Conservation (phyloP, 1,284 basidiomycete genomes). For the Tilletia walkeri region DNA sequence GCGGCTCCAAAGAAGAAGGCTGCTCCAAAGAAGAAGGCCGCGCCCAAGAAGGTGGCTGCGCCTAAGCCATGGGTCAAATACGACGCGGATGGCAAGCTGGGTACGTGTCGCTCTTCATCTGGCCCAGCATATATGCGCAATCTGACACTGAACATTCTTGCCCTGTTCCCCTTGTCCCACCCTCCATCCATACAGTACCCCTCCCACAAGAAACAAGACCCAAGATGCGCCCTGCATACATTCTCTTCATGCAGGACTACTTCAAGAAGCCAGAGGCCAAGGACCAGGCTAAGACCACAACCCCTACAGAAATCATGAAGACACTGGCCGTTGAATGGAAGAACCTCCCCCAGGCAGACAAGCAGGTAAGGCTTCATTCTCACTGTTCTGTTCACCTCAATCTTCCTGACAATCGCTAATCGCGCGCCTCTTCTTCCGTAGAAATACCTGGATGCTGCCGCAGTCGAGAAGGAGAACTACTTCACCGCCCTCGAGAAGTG, state of each 20-base stretch:
- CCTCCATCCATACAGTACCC: constrained; percentile 29
- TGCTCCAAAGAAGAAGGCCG: constrained; percentile 15
- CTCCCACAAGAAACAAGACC: constrained; percentile 49
- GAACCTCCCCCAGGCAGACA: constrained; percentile 30
- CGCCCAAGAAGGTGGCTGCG: constrained; percentile 13
- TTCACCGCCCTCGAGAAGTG: constrained; percentile 41
- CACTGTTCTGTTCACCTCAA: not conserved
- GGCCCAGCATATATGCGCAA: not conserved
- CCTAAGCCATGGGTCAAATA: constrained; percentile 25
- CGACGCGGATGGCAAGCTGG: constrained; percentile 24
- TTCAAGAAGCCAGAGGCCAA: constrained; percentile 30
- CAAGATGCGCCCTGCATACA: constrained; percentile 37
- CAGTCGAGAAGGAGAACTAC: constrained; percentile 38
- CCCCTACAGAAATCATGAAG: constrained; percentile 35
- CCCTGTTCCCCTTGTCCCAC: not conserved
- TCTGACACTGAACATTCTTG: constrained; percentile 1
- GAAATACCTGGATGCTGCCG: constrained; percentile 36
- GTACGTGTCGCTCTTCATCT: constrained; percentile 16
- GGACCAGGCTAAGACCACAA: constrained; percentile 35
- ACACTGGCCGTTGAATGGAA: constrained; percentile 46
- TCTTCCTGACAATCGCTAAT: too few species aligned
- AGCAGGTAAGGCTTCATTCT: constrained; percentile 22
- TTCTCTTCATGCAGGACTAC: constrained; percentile 45
- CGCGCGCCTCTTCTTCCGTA: not conserved
- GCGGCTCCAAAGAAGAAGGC: constrained; percentile 28